Conservation (phyloP, 1,284 basidiomycete genomes). For the Cystobasidium slooffiae region DNA sequence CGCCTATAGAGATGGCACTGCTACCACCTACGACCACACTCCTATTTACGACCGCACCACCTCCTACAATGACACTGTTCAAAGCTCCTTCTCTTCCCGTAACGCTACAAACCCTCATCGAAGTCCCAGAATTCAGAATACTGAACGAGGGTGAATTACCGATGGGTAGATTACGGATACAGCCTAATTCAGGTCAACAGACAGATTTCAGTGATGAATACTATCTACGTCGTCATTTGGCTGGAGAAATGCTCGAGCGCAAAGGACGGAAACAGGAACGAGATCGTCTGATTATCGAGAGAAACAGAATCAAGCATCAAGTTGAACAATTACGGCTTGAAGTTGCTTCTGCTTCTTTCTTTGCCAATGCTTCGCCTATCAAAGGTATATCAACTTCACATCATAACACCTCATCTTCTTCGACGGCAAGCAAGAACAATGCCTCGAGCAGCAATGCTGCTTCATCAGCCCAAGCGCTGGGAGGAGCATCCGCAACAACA, state of each 20-base stretch:
- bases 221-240: slow-evolving; percentile 51
- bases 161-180: slow-evolving; percentile 13
- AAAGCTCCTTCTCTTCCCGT: slow-evolving; percentile 32
- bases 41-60: slow-evolving; percentile 35
- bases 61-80: slow-evolving; percentile 11
- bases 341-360: slow-evolving; percentile 36
- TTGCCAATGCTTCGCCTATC: slow-evolving; percentile 30
- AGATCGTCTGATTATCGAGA: slow-evolving; percentile 53
- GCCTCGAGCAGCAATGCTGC: neutral
- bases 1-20: slow-evolving; percentile 1
- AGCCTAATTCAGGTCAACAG: slow-evolving; percentile 40
- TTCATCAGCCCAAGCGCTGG: neutral
- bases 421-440: neutral
- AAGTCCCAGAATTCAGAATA: slow-evolving; percentile 32
- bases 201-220: slow-evolving; percentile 51
- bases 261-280: slow-evolving; percentile 51
- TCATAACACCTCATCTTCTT: neutral
- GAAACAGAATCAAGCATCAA: slow-evolving; percentile 49
- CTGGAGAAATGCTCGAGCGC: slow-evolving; percentile 54
- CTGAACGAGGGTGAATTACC: slow-evolving; percentile 34
- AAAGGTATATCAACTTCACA: neutral
- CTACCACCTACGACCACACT: slow-evolving; percentile 32
- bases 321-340: slow-evolving; percentile 48
- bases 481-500: neutral
- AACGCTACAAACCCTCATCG: slow-evolving; percentile 33